Conservation (phyloP, 1,284 basidiomycete genomes). For the Irpex rosettiformis region DNA sequence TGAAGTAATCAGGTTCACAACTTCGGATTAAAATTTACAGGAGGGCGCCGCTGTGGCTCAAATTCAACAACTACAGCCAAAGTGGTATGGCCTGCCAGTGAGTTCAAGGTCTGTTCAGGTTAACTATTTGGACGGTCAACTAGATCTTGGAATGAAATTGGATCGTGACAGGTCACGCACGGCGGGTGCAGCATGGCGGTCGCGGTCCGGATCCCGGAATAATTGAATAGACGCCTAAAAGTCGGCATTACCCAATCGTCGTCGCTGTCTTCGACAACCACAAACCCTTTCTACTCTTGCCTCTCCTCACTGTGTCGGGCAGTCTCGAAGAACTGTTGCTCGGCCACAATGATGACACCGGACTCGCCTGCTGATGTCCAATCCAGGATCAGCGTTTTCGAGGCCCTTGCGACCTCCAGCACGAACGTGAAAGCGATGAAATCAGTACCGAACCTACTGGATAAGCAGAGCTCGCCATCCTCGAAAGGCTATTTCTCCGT, state of each 20-base stretch:
- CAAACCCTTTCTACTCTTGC: neutral
- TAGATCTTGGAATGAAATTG: no score
- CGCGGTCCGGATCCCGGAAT: neutral
- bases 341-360: constrained; percentile 5
- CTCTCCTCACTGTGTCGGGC: neutral
- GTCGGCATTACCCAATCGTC: neutral
- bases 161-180: no score
- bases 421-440: constrained; percentile 13
- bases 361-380: constrained; percentile 31
- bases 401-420: constrained; percentile 25
- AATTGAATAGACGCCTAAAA: constrained; percentile 6
- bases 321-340: neutral
- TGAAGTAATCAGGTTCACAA: no score
- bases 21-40: no score
- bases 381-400: constrained; percentile 59
- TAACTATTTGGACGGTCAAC: no score
- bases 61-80: no score
- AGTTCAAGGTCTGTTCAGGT: no score
- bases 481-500: constrained; percentile 32
- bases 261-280: neutral
- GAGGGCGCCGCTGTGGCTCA: no score
- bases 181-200: no score
- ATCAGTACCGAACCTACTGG: constrained; percentile 34
- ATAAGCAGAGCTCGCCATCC: constrained; percentile 40
- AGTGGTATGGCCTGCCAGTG: no score